A percentile compares a stretch with the other conserved stretches of the same genome.
These are phyloP conservation scores for Triticum urartu DNA, from an alignment of 176 grass and related monocot species.

Conservation along the genomic window DNA sequence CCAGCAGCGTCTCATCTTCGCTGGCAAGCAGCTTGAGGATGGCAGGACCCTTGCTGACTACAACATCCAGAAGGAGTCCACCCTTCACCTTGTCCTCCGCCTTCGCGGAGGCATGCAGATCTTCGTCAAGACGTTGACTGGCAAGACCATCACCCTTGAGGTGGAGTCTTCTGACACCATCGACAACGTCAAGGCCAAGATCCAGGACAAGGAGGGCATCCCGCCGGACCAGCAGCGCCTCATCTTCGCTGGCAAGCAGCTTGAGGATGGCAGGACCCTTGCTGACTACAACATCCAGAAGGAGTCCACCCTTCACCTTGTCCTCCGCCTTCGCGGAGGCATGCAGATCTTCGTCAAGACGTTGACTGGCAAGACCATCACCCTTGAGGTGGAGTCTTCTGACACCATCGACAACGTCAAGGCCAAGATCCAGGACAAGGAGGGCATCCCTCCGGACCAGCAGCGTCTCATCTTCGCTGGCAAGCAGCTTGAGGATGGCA, in stretches of 20 bases:
- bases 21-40: conserved; percentile 70
- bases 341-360: conserved; percentile 93
- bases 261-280: conserved; percentile 52
- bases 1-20: conserved; percentile 75
- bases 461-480: conserved; percentile 64
- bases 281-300: conserved; percentile 77
- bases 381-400: conserved; percentile 47
- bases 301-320: conserved; percentile 68
- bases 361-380: conserved; percentile 75
- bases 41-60: conserved; percentile 66
- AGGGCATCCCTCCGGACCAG: conserved; percentile 81
- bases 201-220: conserved; percentile 78
- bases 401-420: conserved; percentile 87
- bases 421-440: conserved; percentile 90
- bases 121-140: conserved; percentile 65
- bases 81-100: conserved; percentile 55
- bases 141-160: conserved; percentile 76
- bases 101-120: conserved; percentile 56
- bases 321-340: conserved; percentile 59
- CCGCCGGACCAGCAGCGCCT: conserved; percentile 74
- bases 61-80: conserved; percentile 84
- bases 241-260: conserved; percentile 63
- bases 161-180: conserved; percentile 56
- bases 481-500: conserved; percentile 89
- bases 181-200: conserved; percentile 79